These are phyloP conservation scores for Phytopythium boreale DNA, from an alignment of 352 stramenopile species.

Conservation along the genomic window DNA sequence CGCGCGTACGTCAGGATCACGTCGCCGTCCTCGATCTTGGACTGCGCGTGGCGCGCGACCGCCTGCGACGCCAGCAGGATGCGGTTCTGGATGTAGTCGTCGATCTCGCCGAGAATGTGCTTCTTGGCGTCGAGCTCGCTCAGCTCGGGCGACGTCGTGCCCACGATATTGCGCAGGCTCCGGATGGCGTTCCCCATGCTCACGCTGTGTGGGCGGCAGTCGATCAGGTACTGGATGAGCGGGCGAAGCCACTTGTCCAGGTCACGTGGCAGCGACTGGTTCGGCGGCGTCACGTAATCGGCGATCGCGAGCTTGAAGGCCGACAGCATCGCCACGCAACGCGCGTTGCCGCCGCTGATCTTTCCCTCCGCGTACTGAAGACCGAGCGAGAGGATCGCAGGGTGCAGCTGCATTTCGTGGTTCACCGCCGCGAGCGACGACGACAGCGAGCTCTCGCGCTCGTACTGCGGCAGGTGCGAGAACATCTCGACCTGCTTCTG, in stretches of 20 bases:
- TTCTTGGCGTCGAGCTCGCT: conserved; percentile 85
- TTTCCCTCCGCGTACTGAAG: conserved; percentile 90
- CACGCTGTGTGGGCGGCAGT: conserved; percentile 92
- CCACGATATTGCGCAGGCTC: conserved; percentile 87
- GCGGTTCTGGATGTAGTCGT: conserved; percentile 92
- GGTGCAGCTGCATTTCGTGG: conserved; percentile 82
- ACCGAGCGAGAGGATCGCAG: conserved; percentile 88
- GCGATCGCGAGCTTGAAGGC: conserved; percentile 89
- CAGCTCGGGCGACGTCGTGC: conserved; percentile 82
- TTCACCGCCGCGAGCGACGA: conserved; percentile 65
- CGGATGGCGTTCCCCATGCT: conserved; percentile 96
- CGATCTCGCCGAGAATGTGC: conserved; percentile 87
- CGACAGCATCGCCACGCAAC: conserved; percentile 93
- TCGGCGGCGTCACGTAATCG: conserved; percentile 82
- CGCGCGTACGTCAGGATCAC: conserved; percentile 95
- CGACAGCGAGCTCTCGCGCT: conserved; percentile 64
- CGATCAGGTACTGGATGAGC: conserved; percentile 93
- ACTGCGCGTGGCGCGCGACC: conserved; percentile 85
- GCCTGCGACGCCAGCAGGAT: conserved; percentile 91
- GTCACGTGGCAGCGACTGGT: conserved; percentile 82
- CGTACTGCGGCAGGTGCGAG: conserved; percentile 83
- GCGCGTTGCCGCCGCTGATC: conserved; percentile 89
- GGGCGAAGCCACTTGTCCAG: conserved; percentile 90
- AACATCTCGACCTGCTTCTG: conserved; percentile 84
- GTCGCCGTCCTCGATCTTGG: conserved; percentile 90